These are phyloP conservation scores for Mimosa pudica DNA, from an alignment of 306 rosid genomes.

Conservation along the genomic window DNA sequence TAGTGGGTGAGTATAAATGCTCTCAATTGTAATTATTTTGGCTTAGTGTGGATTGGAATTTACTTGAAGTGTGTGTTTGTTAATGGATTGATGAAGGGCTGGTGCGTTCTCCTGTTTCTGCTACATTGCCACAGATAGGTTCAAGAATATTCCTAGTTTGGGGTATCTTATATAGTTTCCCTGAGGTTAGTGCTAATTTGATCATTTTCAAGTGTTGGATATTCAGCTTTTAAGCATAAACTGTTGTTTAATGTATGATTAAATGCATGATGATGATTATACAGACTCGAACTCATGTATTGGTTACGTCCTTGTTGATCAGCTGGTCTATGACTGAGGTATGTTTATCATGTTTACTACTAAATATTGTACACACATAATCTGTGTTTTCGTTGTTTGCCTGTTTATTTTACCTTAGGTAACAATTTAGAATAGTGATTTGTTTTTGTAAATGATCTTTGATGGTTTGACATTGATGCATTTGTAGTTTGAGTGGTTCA, in stretches of 20 bases:
- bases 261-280: slow-evolving; percentile 22
- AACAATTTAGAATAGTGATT: neutral
- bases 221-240: neutral
- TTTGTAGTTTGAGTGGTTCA: neutral
- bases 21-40: slow-evolving; percentile 2
- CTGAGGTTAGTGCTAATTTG: slow-evolving; percentile 55
- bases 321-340: slow-evolving; percentile 87
- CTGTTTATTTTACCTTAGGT: slow-evolving; percentile 1
- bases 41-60: slow-evolving; percentile 18
- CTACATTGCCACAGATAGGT: slow-evolving; percentile 82
- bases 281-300: slow-evolving; percentile 57
- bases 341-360: slow-evolving; percentile 40
- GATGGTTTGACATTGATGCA: neutral
- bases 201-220: neutral
- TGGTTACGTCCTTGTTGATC: slow-evolving; percentile 65
- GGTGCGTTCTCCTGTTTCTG: slow-evolving; percentile 81
- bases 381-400: neutral
- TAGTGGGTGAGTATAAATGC: slow-evolving; percentile 66
- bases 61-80: neutral
- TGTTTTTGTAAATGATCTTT: neutral
- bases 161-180: slow-evolving; percentile 89
- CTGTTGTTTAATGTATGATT: slow-evolving; percentile 1
- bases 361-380: neutral
- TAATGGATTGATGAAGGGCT: slow-evolving; percentile 52
- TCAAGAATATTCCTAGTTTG: slow-evolving; percentile 77